These are phyloP conservation scores for Suillus decipiens DNA, from an alignment of 768 basidiomycete genomes.

Conservation along the genomic window DNA sequence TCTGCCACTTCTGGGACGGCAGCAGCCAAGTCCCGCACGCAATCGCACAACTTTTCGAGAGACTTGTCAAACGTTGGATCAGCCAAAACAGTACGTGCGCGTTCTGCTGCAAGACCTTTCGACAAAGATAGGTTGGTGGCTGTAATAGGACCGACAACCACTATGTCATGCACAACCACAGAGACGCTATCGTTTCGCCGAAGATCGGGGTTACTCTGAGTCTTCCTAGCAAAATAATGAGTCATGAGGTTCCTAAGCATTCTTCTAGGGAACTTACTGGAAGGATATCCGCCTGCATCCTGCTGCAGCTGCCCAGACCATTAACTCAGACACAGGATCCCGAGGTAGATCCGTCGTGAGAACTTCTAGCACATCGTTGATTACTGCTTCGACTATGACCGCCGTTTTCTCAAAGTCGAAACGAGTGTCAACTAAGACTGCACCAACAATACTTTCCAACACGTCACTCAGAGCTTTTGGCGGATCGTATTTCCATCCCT, in stretches of 20 bases:
- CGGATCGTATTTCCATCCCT: slow-evolving; percentile 82
- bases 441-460: slow-evolving; percentile 83
- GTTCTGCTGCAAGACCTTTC: slow-evolving; percentile 67
- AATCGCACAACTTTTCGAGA: slow-evolving; percentile 47
- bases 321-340: slow-evolving; percentile 75
- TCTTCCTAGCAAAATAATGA: slow-evolving; percentile 34
- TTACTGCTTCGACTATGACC: slow-evolving; percentile 57
- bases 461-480: slow-evolving; percentile 86
- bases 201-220: slow-evolving; percentile 43
- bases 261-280: slow-evolving; percentile 36
- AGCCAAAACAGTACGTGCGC: slow-evolving; percentile 53
- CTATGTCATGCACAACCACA: slow-evolving; percentile 58
- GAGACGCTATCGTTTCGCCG: slow-evolving; percentile 53
- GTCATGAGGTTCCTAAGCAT: slow-evolving; percentile 8
- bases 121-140: slow-evolving; percentile 60
- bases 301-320: slow-evolving; percentile 60
- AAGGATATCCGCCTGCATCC: slow-evolving; percentile 58
- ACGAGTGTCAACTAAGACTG: slow-evolving; percentile 77
- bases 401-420: slow-evolving; percentile 73
- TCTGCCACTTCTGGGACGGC: slow-evolving; percentile 18
- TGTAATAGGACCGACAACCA: slow-evolving; percentile 61
- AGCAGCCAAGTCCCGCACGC: slow-evolving; percentile 24
- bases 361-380: slow-evolving; percentile 65
- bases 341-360: slow-evolving; percentile 59
- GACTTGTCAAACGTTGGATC: slow-evolving; percentile 47